A percentile compares a stretch with the other conserved stretches of the same genome.
These are phyloP conservation scores for Rhizomucor pusillus DNA, from an alignment of 371 early-diverging fungal species.

Conservation along the genomic window DNA sequence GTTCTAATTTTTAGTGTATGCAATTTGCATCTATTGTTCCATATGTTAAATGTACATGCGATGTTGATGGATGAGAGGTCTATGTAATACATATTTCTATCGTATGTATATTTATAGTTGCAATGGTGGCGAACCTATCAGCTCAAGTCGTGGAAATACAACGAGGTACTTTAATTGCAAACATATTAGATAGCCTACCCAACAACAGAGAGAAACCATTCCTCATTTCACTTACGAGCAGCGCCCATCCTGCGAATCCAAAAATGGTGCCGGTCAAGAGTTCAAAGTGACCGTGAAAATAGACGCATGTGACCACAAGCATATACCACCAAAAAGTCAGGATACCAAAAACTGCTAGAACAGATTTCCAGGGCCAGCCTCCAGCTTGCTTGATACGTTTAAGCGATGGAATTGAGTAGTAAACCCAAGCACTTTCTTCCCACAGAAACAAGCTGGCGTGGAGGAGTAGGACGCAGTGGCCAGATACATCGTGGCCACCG, in stretches of 20 bases:
- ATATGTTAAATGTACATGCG: background rate
- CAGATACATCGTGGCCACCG: slow-evolving; percentile 82
- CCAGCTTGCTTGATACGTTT: slow-evolving; percentile 12
- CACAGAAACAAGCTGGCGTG: slow-evolving; percentile 79
- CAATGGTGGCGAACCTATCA: slow-evolving; percentile 19
- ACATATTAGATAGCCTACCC: no score
- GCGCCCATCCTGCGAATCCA: slow-evolving; percentile 69
- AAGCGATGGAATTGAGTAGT: slow-evolving; percentile 22
- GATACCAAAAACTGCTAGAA: slow-evolving; percentile 32
- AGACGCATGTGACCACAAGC: slow-evolving; percentile 75
- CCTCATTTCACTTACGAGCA: slow-evolving; percentile 30
- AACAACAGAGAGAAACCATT: no score
- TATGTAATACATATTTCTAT: background rate
- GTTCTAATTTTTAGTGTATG: no score
- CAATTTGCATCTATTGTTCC: background rate
- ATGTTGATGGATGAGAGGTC: background rate
- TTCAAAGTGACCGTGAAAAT: slow-evolving; percentile 80
- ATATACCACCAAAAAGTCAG: slow-evolving; percentile 69
- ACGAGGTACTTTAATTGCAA: slow-evolving; percentile 38
- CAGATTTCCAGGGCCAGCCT: slow-evolving; percentile 21
- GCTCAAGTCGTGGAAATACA: slow-evolving; percentile 28
- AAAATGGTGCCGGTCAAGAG: slow-evolving; percentile 66
- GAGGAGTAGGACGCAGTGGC: slow-evolving; percentile 86
- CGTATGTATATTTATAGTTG: slow-evolving; percentile 1
- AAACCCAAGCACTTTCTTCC: slow-evolving; percentile 62